A percentile compares a stretch with the other conserved stretches of the same genome.
phyloP scores from a whole-genome alignment of 768 basidiomycete genomes.

The Mycena galopus region DNA sequence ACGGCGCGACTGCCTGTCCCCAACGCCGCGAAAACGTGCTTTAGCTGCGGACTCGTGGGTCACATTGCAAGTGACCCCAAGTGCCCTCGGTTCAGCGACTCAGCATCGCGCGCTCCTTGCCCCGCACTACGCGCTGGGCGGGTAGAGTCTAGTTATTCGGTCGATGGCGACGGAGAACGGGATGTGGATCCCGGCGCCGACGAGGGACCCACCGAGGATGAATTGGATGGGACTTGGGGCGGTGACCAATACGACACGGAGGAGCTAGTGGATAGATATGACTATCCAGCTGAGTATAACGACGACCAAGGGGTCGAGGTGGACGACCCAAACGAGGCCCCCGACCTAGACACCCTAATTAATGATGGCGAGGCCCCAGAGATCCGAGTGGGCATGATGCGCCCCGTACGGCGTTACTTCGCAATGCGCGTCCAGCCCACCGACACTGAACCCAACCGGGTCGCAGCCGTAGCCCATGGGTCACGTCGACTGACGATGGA shows the following conservation, averaged over 20 bases:
- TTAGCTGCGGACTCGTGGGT: neutral
- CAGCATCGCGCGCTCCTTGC: neutral
- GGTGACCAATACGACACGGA: constrained; percentile 1
- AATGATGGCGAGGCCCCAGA: neutral
- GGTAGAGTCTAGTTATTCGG: constrained; percentile 1
- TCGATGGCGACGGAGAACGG: neutral
- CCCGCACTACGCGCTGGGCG: no score
- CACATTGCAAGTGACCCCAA: constrained; percentile 10
- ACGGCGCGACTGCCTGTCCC: neutral
- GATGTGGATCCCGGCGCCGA: neutral
- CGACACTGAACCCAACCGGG: neutral
- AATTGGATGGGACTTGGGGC: neutral
- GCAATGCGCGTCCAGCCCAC: neutral
- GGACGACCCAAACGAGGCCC: neutral
- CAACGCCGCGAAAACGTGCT: no score
- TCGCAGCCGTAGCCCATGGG: neutral
- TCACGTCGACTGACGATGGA: neutral
- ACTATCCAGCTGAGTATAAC: neutral
- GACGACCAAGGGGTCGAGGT: neutral
- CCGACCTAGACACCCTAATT: constrained; percentile 1
- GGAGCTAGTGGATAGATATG: neutral
- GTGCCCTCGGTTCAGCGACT: constrained; percentile 6
- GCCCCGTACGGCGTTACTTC: constrained; percentile 3
- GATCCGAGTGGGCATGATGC: neutral
- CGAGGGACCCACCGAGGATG: neutral